These are phyloP conservation scores for Candida tibetensis DNA, from an alignment of 805 yeast genomes.

Conservation along the genomic window DNA sequence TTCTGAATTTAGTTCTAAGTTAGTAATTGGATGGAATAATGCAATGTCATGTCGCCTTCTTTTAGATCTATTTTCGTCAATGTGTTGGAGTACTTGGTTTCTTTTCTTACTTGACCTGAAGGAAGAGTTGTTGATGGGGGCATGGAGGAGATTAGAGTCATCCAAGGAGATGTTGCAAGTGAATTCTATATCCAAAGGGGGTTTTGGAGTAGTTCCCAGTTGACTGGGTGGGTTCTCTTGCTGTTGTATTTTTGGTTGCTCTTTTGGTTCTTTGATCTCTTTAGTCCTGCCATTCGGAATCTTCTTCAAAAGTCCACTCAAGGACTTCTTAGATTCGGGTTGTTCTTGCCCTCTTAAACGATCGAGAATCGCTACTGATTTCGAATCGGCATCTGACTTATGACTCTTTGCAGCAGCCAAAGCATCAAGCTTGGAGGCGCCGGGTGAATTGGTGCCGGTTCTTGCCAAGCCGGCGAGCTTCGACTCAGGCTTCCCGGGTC, in stretches of 20 bases:
- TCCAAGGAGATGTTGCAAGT: slow-evolving; percentile 1
- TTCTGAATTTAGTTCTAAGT: slow-evolving; percentile 34
- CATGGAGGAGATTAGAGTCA: background rate
- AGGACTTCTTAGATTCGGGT: too few species aligned
- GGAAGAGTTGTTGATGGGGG: slow-evolving; percentile 6
- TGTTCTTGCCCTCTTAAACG: slow-evolving; percentile 2
- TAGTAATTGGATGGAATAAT: slow-evolving; percentile 38
- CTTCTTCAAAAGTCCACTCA: too few species aligned
- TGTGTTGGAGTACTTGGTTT: too few species aligned
- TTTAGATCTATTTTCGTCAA: slow-evolving; percentile 15
- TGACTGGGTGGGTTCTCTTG: too few species aligned
- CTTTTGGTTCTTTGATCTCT: too few species aligned
- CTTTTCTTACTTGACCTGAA: slow-evolving; percentile 1
- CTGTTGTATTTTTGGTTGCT: too few species aligned
- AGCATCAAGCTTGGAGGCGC: background rate
- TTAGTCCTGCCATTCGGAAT: too few species aligned
- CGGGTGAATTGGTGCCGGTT: background rate
- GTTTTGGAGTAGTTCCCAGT: too few species aligned
- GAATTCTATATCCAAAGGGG: background rate
- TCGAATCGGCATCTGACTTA: slow-evolving; percentile 1
- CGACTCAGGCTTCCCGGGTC: slow-evolving; percentile 14
- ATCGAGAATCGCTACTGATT: slow-evolving; percentile 19
- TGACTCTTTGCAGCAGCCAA: background rate
- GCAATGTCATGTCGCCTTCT: slow-evolving; percentile 19
- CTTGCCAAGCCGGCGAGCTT: background rate